Percentiles rank a stretch among this genome's conserved stretches.
Conservation (phyloP, 2,329 filamentous ascomycete genomes). For the Penicillium freii region DNA sequence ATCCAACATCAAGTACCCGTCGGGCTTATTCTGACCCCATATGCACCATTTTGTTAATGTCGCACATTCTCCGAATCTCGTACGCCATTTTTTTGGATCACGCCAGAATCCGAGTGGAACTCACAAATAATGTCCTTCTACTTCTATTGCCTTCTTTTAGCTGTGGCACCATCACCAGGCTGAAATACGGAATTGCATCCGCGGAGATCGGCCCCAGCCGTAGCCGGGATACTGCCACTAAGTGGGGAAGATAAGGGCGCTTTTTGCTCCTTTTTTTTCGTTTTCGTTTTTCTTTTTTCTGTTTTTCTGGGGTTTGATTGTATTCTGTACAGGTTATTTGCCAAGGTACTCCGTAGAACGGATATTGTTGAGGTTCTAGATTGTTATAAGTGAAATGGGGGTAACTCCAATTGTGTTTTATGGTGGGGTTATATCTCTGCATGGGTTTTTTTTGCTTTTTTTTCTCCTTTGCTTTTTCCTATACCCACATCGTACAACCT, state of each 20-base stretch:
- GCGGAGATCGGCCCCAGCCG: slow-evolving; percentile 26
- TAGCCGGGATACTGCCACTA: slow-evolving; percentile 4
- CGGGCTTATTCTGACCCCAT: neutral
- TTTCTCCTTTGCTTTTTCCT: neutral
- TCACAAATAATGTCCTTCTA: neutral
- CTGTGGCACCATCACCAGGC: neutral
- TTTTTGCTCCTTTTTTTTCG: neutral
- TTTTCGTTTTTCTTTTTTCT: too few species aligned
- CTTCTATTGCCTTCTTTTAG: neutral
- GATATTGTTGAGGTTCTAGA: neutral
- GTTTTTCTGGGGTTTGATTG: neutral
- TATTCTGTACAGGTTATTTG: neutral
- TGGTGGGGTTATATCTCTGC: neutral
- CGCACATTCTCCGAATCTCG: neutral
- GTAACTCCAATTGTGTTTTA: neutral
- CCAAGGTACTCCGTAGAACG: neutral
- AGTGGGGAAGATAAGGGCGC: slow-evolving; percentile 5
- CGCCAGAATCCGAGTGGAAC: neutral
- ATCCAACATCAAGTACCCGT: neutral
- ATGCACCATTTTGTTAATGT: neutral
- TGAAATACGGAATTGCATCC: slow-evolving; percentile 6
- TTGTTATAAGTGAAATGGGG: neutral
- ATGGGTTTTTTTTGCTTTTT: neutral
- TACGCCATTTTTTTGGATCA: neutral
- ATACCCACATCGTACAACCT: neutral